phyloP scores from a whole-genome alignment of 2,329 filamentous ascomycete species.

The Calonectria pteridis region DNA sequence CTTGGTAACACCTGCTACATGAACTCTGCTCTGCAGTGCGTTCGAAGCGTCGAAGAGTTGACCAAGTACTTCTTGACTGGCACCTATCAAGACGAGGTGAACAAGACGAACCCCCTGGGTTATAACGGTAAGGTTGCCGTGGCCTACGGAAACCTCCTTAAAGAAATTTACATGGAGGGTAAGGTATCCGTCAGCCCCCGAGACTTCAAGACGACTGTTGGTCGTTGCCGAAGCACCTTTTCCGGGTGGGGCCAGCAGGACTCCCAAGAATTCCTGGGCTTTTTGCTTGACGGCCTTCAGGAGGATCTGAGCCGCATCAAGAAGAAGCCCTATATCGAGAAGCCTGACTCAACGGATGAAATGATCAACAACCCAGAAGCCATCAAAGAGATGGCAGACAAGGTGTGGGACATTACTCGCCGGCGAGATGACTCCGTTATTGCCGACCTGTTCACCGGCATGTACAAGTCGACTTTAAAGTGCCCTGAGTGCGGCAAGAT shows the following conservation, averaged over 20 bases:
- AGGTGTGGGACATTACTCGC: constrained; percentile 93
- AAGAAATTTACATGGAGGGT: constrained; percentile 81
- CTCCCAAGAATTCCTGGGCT: constrained; percentile 96
- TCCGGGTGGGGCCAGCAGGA: constrained; percentile 97
- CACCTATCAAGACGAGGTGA: constrained; percentile 84
- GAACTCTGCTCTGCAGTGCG: constrained; percentile 96
- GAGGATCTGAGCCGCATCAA: constrained; percentile 94
- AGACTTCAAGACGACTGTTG: constrained; percentile 85
- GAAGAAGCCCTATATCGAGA: constrained; percentile 97
- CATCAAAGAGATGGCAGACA: constrained; percentile 86
- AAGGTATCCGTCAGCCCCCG: constrained; percentile 80
- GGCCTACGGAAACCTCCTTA: constrained; percentile 81
- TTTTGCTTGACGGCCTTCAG: constrained; percentile 92
- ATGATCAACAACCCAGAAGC: constrained; percentile 87
- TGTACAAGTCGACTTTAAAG: constrained; percentile 97
- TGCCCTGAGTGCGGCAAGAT: constrained; percentile 94
- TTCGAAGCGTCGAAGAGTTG: constrained; percentile 92
- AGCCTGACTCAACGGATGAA: constrained; percentile 96
- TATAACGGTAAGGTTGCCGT: constrained; percentile 90
- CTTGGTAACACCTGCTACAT: constrained; percentile 99
- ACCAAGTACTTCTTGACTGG: constrained; percentile 89
- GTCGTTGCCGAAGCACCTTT: constrained; percentile 85
- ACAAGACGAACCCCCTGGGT: constrained; percentile 85
- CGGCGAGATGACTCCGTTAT: constrained; percentile 95
- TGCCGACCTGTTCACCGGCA: constrained; percentile 94